Evolutionary conservation across 306 rosid genomes (phyloP), one percentile per base, ranked within the genome.

Genomic region (Abrus pulchellus): DNA sequence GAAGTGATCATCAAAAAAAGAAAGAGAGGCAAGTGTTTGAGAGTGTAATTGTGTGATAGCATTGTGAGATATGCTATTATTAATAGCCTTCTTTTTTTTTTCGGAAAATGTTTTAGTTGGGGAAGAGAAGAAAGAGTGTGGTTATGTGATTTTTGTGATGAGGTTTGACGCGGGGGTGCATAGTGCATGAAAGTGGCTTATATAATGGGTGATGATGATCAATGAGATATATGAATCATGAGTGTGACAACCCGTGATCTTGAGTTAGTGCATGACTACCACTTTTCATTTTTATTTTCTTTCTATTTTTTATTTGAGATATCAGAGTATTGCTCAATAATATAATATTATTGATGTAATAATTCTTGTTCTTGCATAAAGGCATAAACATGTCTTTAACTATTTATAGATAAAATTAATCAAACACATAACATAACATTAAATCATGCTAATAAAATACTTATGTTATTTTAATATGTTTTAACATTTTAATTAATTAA

Each of bases 171-270:
- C 47, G 30, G 62, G 34, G 44, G n/a, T 70, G 40, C 20, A 48
- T 53, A 20, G 54, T 73, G 84, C 84, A 63, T 77, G 80, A 67
- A 53, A 53, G 90, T 68, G 80, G 73, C 29, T 85, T 85, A 80
- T 88, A 89, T 90, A 86, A 45, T 86, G 88, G 85, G 33, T 29
- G 50, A 56, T 55, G 7, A 77, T 68, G 44, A 36, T 70, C 13
- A 44, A 20, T 45, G 38, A 47, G 54, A 60, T 61, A 70, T 74
- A 20, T 20, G 53, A 66, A 4, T 53, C 55, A 53, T 33, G 12
- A 64, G 6, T 75, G 30, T 64, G 54, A 68, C 56, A 66, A 73
- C 78, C 86, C 75, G 78, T 74, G 83, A 64, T 71, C 67, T 70
- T 64, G 10, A n/a, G 75, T 72, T 14, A 80, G 75, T 73, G 68